Evolutionary conservation across 2,329 filamentous ascomycete genomes (phyloP).

Genomic region (Trichoderma semiorbis): DNA sequence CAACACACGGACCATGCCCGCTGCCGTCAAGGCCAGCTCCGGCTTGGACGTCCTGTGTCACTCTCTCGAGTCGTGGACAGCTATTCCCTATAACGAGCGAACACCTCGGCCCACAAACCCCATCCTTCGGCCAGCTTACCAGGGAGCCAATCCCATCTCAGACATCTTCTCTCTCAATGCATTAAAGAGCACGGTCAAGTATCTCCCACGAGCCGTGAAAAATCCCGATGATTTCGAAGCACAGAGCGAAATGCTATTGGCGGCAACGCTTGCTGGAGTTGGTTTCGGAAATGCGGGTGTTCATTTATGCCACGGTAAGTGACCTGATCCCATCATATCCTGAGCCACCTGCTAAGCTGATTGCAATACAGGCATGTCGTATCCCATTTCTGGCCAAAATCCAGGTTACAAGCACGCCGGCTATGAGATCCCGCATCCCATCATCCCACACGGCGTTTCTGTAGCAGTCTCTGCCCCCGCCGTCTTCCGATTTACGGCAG

Average conservation of each 20-base stretch:
- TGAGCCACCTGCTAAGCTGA: not conserved
- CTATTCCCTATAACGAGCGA: constrained; percentile 88
- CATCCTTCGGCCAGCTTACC: constrained; percentile 87
- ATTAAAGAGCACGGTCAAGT: constrained; percentile 79
- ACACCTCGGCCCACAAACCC: constrained; percentile 83
- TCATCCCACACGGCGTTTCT: constrained; percentile 94
- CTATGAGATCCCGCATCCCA: constrained; percentile 71
- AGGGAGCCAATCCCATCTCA: constrained; percentile 95
- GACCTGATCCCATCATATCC: not conserved
- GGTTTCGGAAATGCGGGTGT: constrained; percentile 98
- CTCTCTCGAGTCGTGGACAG: constrained; percentile 93
- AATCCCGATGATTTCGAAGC: constrained; percentile 91
- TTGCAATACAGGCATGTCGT: constrained; percentile 71
- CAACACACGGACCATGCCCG: constrained; percentile 94
- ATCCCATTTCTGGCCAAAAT: constrained; percentile 95
- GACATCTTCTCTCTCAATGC: constrained; percentile 94
- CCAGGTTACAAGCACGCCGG: constrained; percentile 81
- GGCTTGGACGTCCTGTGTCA: constrained; percentile 96
- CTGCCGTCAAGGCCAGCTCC: constrained; percentile 85
- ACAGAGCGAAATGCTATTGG: constrained; percentile 92
- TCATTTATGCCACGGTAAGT: constrained; percentile 64
- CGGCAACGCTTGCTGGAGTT: constrained; percentile 88
- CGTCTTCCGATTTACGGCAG: constrained; percentile 88
- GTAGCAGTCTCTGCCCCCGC: constrained; percentile 91
- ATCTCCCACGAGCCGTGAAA: constrained; percentile 80